Conservation (phyloP, 208 protist genomes). For the Crithidia fasciculata region DNA sequence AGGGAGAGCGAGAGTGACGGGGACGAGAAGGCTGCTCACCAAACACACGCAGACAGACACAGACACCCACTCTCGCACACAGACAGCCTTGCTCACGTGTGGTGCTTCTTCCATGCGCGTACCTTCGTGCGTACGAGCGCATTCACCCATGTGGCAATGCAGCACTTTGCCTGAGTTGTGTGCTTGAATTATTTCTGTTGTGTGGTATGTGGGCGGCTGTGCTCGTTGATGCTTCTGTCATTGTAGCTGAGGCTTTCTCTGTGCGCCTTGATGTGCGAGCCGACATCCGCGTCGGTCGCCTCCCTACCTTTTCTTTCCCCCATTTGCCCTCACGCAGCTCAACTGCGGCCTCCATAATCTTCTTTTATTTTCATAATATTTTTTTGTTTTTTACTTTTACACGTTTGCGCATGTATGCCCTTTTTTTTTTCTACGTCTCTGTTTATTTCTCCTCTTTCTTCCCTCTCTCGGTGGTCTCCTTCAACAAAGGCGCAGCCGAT, state of each 20-base stretch:
- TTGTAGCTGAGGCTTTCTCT: background rate
- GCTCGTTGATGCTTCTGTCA: constrained; percentile 6
- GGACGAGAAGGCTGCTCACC: background rate
- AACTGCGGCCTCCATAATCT: too few relatives aligned
- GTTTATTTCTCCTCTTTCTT: constrained; percentile 3
- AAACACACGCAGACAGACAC: background rate
- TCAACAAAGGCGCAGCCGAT: background rate
- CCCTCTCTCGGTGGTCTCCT: background rate
- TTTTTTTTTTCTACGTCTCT: background rate
- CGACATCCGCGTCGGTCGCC: too few relatives aligned
- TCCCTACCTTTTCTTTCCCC: background rate
- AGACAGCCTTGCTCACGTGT: background rate
- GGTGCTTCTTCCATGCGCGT: constrained; percentile 13
- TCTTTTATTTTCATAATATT: background rate
- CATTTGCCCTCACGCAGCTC: background rate
- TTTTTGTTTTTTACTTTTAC: background rate
- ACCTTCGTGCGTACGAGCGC: constrained; percentile 32
- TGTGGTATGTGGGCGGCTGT: background rate
- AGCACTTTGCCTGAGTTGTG: background rate
- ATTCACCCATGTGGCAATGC: constrained; percentile 1
- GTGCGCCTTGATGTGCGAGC: too few relatives aligned
- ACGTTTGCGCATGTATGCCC: background rate
- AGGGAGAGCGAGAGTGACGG: too few relatives aligned
- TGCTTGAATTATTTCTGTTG: constrained; percentile 2
- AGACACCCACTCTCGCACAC: background rate